Conservation (phyloP, 352 stramenopile species). For the Globisporangium megalacanthum region DNA sequence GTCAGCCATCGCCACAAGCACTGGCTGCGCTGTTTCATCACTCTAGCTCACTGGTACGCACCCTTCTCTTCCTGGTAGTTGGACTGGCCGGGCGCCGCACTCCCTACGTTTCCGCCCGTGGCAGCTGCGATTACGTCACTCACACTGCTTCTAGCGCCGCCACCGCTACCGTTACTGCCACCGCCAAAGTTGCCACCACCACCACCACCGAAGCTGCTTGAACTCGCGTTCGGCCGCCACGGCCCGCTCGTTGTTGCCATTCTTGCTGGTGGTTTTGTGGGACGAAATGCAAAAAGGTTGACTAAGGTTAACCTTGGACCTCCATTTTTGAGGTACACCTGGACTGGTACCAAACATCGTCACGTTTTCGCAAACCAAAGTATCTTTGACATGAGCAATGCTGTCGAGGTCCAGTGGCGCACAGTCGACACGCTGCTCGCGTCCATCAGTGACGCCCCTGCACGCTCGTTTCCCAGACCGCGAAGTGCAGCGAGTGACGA, state of each 20-base stretch:
- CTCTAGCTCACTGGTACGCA: constrained; percentile 7
- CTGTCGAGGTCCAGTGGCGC: constrained; percentile 1
- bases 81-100: constrained; percentile 14
- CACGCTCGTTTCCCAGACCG: not conserved
- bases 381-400: not conserved
- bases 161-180: not conserved
- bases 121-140: constrained; percentile 10
- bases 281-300: no score
- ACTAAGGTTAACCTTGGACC: no score
- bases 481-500: not conserved
- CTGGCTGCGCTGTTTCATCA: not conserved
- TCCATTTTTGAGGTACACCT: no score
- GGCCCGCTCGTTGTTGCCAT: constrained; percentile 5
- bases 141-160: constrained; percentile 1
- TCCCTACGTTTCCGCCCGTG: not conserved
- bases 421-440: not conserved
- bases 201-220: constrained; percentile 2
- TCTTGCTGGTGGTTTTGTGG: not conserved
- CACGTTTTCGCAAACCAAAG: no score
- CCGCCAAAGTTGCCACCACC: constrained; percentile 8
- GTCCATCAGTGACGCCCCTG: not conserved
- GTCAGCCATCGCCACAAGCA: not conserved
- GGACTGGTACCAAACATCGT: no score
- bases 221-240: constrained; percentile 8
- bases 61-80: constrained; percentile 56